phyloP scores from a whole-genome alignment of 441 rosid genomes.

The Francoa sonchifolia region DNA sequence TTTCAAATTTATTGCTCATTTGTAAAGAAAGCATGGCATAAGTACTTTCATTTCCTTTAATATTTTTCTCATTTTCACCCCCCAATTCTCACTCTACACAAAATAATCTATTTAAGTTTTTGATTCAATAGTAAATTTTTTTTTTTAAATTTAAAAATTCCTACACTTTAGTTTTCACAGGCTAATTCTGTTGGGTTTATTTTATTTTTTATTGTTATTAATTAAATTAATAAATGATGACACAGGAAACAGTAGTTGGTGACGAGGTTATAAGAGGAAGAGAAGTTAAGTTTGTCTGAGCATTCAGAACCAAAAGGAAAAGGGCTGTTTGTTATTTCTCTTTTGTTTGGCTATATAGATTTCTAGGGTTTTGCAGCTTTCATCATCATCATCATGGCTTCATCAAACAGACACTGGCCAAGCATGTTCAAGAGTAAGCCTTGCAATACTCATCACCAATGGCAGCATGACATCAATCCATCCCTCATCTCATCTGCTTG shows the following conservation, averaged over 20 bases:
- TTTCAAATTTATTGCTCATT: slow-evolving; percentile 29
- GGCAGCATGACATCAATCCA: slow-evolving; percentile 79
- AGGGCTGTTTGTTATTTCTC: slow-evolving; percentile 16
- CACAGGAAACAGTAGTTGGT: slow-evolving; percentile 44
- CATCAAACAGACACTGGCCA: slow-evolving; percentile 99
- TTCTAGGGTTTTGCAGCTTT: slow-evolving; percentile 14
- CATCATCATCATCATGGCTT: slow-evolving; percentile 54
- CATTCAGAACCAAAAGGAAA: slow-evolving; percentile 18
- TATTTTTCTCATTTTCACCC: slow-evolving; percentile 16
- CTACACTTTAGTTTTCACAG: too few relatives aligned
- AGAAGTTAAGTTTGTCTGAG: slow-evolving; percentile 22
- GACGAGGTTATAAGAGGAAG: slow-evolving; percentile 54
- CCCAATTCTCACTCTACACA: too few relatives aligned
- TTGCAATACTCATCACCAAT: slow-evolving; percentile 61
- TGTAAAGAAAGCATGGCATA: slow-evolving; percentile 16
- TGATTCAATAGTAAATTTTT: too few relatives aligned
- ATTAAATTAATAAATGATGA: slow-evolving; percentile 14
- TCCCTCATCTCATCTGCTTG: slow-evolving; percentile 41
- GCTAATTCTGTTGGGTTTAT: slow-evolving; percentile 34
- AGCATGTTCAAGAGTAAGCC: slow-evolving; percentile 99
- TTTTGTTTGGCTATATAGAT: slow-evolving; percentile 15
- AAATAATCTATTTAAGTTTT: too few relatives aligned
- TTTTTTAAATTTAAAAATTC: too few relatives aligned
- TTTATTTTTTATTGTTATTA: slow-evolving; percentile 18
- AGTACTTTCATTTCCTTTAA: slow-evolving; percentile 27